Evolutionary conservation across 208 protist genomes (phyloP).

Genomic region (Wallacemonas collosoma): DNA sequence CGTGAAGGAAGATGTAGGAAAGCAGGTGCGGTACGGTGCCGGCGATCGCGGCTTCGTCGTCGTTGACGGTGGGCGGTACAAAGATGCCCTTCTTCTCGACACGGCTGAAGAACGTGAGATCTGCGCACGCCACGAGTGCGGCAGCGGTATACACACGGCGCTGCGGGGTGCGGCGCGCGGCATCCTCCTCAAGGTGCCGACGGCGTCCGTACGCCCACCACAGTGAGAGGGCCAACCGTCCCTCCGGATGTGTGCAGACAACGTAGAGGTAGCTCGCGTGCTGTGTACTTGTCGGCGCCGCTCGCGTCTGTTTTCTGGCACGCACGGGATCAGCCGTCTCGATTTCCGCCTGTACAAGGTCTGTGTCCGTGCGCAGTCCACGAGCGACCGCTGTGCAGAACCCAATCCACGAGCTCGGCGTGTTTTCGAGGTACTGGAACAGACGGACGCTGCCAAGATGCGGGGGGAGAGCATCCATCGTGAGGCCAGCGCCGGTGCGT

Average conservation of each 20-base stretch:
- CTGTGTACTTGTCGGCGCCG: not conserved
- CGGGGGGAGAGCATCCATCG: slow-evolving; percentile 4
- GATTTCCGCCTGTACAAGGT: not conserved
- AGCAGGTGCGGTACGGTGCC: not conserved
- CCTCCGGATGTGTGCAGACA: slow-evolving; percentile 16
- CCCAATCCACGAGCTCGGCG: slow-evolving; percentile 13
- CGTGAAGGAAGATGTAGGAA: slow-evolving; percentile 4
- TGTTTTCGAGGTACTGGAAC: slow-evolving; percentile 19
- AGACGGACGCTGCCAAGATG: slow-evolving; percentile 11
- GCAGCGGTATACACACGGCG: not conserved
- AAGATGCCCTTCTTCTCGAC: not conserved
- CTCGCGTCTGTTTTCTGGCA: not conserved
- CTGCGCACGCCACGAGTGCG: slow-evolving; percentile 8
- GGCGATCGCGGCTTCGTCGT: not conserved
- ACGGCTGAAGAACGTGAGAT: slow-evolving; percentile 3
- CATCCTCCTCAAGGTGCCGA: not conserved
- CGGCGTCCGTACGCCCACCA: not conserved
- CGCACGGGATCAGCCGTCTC: too few relatives aligned
- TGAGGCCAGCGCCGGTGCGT: not conserved
- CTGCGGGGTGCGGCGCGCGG: not conserved
- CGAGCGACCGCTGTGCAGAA: slow-evolving; percentile 13
- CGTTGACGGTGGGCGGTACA: not conserved
- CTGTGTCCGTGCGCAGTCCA: not conserved
- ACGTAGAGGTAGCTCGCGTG: slow-evolving; percentile 8
- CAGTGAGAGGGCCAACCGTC: slow-evolving; percentile 4